Percentiles rank a stretch among this genome's conserved stretches.
Conservation (phyloP, 176 grass and related monocot genomes). For the Lolium rigidum region DNA sequence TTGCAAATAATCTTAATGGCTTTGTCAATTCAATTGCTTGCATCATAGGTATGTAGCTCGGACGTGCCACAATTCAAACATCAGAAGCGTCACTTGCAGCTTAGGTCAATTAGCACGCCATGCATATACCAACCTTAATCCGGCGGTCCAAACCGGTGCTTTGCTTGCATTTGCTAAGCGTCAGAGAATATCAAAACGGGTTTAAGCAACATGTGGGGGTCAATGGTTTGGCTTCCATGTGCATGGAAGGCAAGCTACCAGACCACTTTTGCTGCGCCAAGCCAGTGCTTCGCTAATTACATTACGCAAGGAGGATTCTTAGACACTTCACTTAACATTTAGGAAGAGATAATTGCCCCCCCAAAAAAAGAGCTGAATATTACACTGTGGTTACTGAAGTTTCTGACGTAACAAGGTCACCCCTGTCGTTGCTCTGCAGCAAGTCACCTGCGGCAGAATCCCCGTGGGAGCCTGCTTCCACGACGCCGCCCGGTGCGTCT, state of each 20-base stretch:
- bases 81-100: neutral
- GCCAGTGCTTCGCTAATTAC: neutral
- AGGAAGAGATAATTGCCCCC: neutral
- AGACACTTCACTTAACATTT: neutral
- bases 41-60: neutral
- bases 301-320: slow-evolving; percentile 8
- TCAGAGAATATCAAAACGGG: slow-evolving; percentile 47
- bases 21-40: neutral
- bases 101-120: neutral
- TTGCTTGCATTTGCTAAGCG: slow-evolving; percentile 48
- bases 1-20: too few relatives aligned
- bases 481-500: slow-evolving; percentile 66
- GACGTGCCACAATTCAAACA: neutral
- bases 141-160: neutral
- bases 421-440: slow-evolving; percentile 51
- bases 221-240: slow-evolving; percentile 39
- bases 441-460: slow-evolving; percentile 83
- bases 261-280: slow-evolving; percentile 48
- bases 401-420: neutral
- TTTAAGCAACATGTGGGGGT: slow-evolving; percentile 32
- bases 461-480: slow-evolving; percentile 65
- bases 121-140: neutral
- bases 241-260: slow-evolving; percentile 19
- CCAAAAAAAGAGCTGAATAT: neutral
- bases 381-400: neutral